Evolutionary conservation across 2,329 filamentous ascomycete species (phyloP).

Genomic region (Diaporthe eres): DNA sequence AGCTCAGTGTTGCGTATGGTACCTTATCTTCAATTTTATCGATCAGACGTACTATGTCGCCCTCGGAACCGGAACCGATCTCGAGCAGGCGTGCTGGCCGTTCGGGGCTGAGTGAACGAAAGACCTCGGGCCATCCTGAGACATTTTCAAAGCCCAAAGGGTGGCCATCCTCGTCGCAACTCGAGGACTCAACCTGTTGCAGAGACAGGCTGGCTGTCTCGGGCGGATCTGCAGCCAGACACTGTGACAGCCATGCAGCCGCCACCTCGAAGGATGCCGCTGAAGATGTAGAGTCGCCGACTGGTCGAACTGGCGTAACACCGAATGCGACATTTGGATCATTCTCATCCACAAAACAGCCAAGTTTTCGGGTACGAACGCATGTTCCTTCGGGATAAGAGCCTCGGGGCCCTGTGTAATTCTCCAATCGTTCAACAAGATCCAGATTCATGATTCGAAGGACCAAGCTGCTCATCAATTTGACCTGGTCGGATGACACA

Average conservation of each 20-base stretch:
- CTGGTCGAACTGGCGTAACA: neutral
- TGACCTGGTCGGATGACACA: neutral
- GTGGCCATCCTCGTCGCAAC: no score
- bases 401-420: neutral
- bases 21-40: neutral
- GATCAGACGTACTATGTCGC: neutral
- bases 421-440: neutral
- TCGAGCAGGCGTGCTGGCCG: neutral
- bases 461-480: neutral
- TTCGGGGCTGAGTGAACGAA: neutral
- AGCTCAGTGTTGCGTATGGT: constrained; percentile 3
- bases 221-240: neutral
- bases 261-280: constrained; percentile 2
- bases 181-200: neutral
- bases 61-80: neutral
- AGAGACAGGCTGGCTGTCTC: neutral
- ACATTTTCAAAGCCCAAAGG: neutral
- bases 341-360: neutral
- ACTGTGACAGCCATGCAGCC: neutral
- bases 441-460: neutral
- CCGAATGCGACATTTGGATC: neutral
- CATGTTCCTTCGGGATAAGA: neutral
- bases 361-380: neutral
- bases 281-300: neutral
- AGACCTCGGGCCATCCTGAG: neutral